Evolutionary conservation across 1,139 yeast genomes (phyloP).

Genomic region (Protomyces inouyei): DNA sequence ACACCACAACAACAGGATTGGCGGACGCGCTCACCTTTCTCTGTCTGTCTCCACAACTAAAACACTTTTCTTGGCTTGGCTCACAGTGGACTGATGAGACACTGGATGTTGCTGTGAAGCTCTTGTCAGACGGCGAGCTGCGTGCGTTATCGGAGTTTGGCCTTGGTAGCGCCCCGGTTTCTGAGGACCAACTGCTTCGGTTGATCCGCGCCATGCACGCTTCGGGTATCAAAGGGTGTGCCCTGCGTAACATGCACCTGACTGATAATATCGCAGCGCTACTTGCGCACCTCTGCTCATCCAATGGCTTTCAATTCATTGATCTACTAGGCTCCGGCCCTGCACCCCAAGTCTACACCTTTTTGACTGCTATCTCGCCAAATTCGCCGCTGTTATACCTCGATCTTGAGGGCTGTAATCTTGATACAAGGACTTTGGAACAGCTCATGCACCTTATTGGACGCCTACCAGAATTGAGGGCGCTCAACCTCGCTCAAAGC

Average conservation of each 20-base stretch:
- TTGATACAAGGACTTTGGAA: neutral
- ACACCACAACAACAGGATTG: neutral
- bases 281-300: neutral
- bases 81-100: conserved; percentile 2
- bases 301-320: neutral
- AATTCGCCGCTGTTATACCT: conserved; percentile 7
- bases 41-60: conserved; percentile 17
- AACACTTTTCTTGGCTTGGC: conserved; percentile 6
- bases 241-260: neutral
- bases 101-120: neutral
- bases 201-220: neutral
- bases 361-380: neutral
- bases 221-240: conserved; percentile 1
- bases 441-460: neutral
- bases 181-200: neutral
- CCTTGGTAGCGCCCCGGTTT: conserved; percentile 3
- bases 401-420: conserved; percentile 1
- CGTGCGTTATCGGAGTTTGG: conserved; percentile 8
- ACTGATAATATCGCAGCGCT: neutral
- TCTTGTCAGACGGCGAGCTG: conserved; percentile 1
- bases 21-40: conserved; percentile 7
- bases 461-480: conserved; percentile 12
- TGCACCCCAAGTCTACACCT: neutral
- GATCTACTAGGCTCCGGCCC: conserved; percentile 5
- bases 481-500: conserved; percentile 6